Percentiles rank a stretch among this genome's conserved stretches.
phyloP scores from a whole-genome alignment of 768 basidiomycete genomes.

The Termitomyces sp. region DNA sequence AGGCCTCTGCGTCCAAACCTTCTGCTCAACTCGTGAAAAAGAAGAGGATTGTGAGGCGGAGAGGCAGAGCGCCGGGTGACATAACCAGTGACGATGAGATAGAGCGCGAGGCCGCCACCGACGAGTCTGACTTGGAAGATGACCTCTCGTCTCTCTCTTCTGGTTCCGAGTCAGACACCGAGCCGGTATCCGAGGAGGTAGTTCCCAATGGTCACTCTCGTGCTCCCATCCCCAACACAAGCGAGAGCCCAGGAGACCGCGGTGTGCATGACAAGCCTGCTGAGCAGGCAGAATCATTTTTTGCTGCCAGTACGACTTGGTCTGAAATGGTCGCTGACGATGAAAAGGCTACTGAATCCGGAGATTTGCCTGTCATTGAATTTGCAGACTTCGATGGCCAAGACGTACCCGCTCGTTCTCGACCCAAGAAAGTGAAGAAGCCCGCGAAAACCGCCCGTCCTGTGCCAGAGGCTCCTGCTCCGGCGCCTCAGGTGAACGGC shows the following conservation, averaged over 20 bases:
- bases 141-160: slow-evolving; percentile 56
- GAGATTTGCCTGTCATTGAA: slow-evolving; percentile 75
- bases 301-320: slow-evolving; percentile 58
- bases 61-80: slow-evolving; percentile 56
- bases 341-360: slow-evolving; percentile 58
- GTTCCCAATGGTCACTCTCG: slow-evolving; percentile 45
- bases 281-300: slow-evolving; percentile 44
- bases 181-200: slow-evolving; percentile 64
- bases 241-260: slow-evolving; percentile 51
- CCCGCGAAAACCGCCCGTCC: slow-evolving; percentile 31
- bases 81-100: slow-evolving; percentile 78
- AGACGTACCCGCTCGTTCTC: slow-evolving; percentile 22
- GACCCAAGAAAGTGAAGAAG: slow-evolving; percentile 41
- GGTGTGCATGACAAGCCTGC: slow-evolving; percentile 28
- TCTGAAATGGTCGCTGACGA: slow-evolving; percentile 78
- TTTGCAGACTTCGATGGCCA: slow-evolving; percentile 62
- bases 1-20: slow-evolving; percentile 26
- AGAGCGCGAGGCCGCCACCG: slow-evolving; percentile 64
- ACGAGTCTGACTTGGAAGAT: slow-evolving; percentile 70
- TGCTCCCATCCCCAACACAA: slow-evolving; percentile 64
- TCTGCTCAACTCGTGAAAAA: slow-evolving; percentile 34
- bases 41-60: slow-evolving; percentile 49
- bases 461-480: slow-evolving; percentile 25
- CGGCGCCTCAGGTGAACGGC: slow-evolving; percentile 23
- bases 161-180: slow-evolving; percentile 67